These are phyloP conservation scores for Beauveria medogensis DNA, from an alignment of 2,329 filamentous ascomycete species.

Conservation along the genomic window DNA sequence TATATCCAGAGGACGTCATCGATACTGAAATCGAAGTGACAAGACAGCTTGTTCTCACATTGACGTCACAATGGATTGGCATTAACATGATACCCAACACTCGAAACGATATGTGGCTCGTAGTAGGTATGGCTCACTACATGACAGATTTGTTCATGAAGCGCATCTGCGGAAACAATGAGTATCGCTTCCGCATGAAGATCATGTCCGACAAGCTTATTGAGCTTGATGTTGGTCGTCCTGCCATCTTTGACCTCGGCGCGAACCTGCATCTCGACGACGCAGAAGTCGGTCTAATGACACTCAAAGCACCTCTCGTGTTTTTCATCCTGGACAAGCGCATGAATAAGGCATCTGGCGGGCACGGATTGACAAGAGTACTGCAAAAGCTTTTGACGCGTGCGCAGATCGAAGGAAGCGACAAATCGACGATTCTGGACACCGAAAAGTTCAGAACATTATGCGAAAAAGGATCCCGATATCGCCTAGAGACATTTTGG, in stretches of 20 bases:
- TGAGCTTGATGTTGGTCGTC: constrained; percentile 71
- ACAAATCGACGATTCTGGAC: constrained; percentile 65
- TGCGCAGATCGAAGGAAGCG: constrained; percentile 57
- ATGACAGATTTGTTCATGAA: constrained; percentile 93
- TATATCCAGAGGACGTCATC: constrained; percentile 78
- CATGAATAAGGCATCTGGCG: constrained; percentile 73
- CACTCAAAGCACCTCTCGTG: constrained; percentile 81
- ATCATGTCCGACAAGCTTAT: constrained; percentile 73
- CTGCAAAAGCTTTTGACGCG: constrained; percentile 80
- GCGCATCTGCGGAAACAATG: constrained; percentile 85
- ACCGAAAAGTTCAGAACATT: constrained; percentile 68
- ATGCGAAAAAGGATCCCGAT: constrained; percentile 83
- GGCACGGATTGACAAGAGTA: constrained; percentile 77
- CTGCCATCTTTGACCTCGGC: constrained; percentile 75
- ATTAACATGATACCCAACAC: constrained; percentile 84
- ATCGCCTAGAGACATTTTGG: constrained; percentile 84
- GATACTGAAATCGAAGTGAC: constrained; percentile 79
- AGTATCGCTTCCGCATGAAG: constrained; percentile 87
- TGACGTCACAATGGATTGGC: constrained; percentile 90
- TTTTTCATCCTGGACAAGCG: constrained; percentile 90
- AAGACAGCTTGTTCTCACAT: constrained; percentile 68
- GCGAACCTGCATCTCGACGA: constrained; percentile 68
- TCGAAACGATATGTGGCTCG: constrained; percentile 76
- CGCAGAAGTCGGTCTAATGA: constrained; percentile 84
- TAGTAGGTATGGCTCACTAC: constrained; percentile 84